Evolutionary conservation across 1,284 basidiomycete genomes (phyloP), one percentile per base, ranked within the genome.

Genomic region (Ustilago trichophora): DNA sequence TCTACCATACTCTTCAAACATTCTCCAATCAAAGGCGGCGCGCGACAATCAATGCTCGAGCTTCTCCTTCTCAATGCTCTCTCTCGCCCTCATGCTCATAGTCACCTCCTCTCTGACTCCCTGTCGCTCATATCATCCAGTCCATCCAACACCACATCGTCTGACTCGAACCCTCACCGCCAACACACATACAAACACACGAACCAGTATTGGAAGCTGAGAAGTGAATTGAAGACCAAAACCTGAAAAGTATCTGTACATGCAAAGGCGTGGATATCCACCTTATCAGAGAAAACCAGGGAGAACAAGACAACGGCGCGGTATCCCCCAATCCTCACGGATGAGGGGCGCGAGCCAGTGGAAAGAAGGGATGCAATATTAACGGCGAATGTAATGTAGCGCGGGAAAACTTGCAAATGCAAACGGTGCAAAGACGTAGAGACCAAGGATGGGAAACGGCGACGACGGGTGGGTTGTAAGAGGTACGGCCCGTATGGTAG

Each of bases 401-500:
- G n/a, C n/a, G 26, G 34, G 19, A 31, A 51, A 37, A 40, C 42
- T 35, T 63, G 59, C 59, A 48, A 44, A 63, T 63, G 53, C 59
- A 52, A 62, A 51, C 47, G 59, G 48, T 47, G 59, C 59, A 56
- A 63, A 56, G 27, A 37, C 25, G 35, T 32, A 34, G 27, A 31
- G 26, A 63, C 59, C 52, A 63, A 25, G 49, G 59, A 63, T 56
- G 53, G 41, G 40, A 46, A 45, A 42, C 46, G 13, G 45, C 57
- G 42, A 44, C 38, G 19, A 10, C 15, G 18, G 26, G 38, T 18
- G 29, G 27, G 24, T 31, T 33, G 27, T 4, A 22, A 18, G n/a
- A 27, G 35, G 25, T 32, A 26, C 44, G 24, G 27, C 35, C 36
- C 13, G 25, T 33, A 26, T 41, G 32, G 47, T 19, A 25, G 26